These are phyloP conservation scores for Exophiala calicioides DNA, from an alignment of 2,329 filamentous ascomycete genomes.

Conservation along the genomic window DNA sequence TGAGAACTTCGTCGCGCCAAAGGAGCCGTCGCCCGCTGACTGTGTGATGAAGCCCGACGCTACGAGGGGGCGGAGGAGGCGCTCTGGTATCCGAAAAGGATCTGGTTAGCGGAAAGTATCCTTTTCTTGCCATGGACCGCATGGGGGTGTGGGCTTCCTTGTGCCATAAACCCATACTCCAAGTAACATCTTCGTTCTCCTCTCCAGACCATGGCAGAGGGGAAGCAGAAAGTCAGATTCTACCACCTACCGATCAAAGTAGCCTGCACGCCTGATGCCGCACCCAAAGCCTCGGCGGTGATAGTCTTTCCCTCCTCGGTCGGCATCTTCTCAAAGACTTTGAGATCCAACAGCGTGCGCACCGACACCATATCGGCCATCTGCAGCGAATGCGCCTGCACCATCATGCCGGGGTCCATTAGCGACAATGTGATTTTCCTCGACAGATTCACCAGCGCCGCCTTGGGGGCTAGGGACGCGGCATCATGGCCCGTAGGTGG, in stretches of 20 bases:
- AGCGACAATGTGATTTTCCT: constrained; percentile 13
- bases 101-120: not conserved
- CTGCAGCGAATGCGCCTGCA: constrained; percentile 15
- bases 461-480: constrained; percentile 9
- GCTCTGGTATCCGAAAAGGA: constrained; percentile 7
- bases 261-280: constrained; percentile 11
- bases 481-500: constrained; percentile 12
- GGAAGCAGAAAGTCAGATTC: not conserved
- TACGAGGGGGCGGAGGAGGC: constrained; percentile 20
- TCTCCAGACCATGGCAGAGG: too few species aligned
- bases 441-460: constrained; percentile 8
- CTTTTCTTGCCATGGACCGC: too few species aligned
- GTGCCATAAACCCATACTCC: too few species aligned
- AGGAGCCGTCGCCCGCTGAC: constrained; percentile 8
- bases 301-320: constrained; percentile 10
- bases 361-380: constrained; percentile 17
- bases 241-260: constrained; percentile 6
- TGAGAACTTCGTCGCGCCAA: constrained; percentile 18
- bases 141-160: too few species aligned
- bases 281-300: constrained; percentile 9
- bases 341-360: constrained; percentile 13
- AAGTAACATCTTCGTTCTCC: too few species aligned
- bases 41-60: constrained; percentile 17
- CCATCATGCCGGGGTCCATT: constrained; percentile 17
- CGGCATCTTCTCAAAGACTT: constrained; percentile 16